These are phyloP conservation scores for Herpetomonas samuelpessoai DNA, from an alignment of 208 protist species.

Conservation along the genomic window DNA sequence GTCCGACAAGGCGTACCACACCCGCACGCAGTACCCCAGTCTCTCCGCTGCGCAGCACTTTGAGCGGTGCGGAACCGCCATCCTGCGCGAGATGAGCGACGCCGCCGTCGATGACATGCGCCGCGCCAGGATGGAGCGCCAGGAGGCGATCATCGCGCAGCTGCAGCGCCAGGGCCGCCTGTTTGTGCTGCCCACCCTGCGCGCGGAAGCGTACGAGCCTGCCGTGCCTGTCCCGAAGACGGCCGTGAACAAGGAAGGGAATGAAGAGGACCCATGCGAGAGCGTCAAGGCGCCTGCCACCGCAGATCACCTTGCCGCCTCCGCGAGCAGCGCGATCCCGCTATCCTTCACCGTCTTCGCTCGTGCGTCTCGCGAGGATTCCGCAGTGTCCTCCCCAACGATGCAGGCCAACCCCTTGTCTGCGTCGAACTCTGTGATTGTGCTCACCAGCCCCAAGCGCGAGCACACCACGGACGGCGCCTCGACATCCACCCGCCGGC, in stretches of 20 bases:
- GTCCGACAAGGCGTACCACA: not conserved
- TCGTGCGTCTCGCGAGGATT: too few relatives aligned
- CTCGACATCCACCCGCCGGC: too few relatives aligned
- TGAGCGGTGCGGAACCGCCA: not conserved
- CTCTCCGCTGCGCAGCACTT: not conserved
- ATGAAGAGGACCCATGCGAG: too few relatives aligned
- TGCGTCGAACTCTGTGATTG: not conserved
- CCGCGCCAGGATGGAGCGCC: conserved; percentile 29
- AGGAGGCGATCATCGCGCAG: conserved; percentile 24
- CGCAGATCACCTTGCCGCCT: too few relatives aligned
- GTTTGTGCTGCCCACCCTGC: conserved; percentile 31
- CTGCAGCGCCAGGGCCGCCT: conserved; percentile 24
- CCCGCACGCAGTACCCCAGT: not conserved
- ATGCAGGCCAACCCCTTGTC: too few relatives aligned
- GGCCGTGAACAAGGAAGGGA: not conserved
- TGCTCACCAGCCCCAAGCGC: conserved; percentile 1
- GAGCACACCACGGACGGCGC: too few relatives aligned
- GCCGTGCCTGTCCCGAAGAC: conserved; percentile 5
- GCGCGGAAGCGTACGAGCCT: conserved; percentile 6
- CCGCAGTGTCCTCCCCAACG: too few relatives aligned
- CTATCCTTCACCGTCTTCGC: too few relatives aligned
- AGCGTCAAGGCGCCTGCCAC: conserved; percentile 24
- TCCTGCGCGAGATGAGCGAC: conserved; percentile 37
- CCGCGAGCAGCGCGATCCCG: not conserved
- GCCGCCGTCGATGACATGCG: conserved; percentile 28